phyloP scores from a whole-genome alignment of 108 stramenopile species.

The Nannochloropsis salina region DNA sequence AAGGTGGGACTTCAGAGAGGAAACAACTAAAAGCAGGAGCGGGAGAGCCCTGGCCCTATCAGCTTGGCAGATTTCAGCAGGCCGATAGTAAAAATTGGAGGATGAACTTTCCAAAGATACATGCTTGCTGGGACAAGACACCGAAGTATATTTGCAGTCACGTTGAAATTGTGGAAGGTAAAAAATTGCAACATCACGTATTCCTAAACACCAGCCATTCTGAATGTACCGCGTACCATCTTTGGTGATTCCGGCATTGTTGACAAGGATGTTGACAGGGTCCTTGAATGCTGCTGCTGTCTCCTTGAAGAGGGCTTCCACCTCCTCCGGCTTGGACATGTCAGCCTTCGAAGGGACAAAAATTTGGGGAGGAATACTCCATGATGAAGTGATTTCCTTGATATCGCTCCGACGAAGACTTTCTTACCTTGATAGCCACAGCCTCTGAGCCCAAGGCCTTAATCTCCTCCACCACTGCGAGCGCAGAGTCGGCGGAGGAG shows the following conservation, averaged over 20 bases:
- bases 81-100: background rate
- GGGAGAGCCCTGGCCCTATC: background rate
- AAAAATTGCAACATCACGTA: background rate
- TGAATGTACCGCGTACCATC: background rate
- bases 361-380: background rate
- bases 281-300: constrained; percentile 48
- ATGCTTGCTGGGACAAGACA: background rate
- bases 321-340: constrained; percentile 49
- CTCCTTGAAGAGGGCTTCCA: constrained; percentile 66
- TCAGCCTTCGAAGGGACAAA: constrained; percentile 30
- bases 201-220: background rate
- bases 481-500: constrained; percentile 70
- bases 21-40: background rate
- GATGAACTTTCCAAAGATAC: background rate
- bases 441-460: constrained; percentile 78
- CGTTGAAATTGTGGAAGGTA: background rate
- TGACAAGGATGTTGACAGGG: constrained; percentile 75
- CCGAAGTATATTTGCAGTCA: background rate
- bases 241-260: constrained; percentile 92
- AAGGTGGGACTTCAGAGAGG: background rate
- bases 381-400: background rate
- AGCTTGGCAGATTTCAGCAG: background rate
- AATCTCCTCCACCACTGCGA: constrained; percentile 71
- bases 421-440: constrained; percentile 49
- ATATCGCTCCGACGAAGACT: background rate